Evolutionary conservation across 2,329 filamentous ascomycete genomes (phyloP), one percentile per base, ranked within the genome.

Genomic region (Alternaria arborescens): DNA sequence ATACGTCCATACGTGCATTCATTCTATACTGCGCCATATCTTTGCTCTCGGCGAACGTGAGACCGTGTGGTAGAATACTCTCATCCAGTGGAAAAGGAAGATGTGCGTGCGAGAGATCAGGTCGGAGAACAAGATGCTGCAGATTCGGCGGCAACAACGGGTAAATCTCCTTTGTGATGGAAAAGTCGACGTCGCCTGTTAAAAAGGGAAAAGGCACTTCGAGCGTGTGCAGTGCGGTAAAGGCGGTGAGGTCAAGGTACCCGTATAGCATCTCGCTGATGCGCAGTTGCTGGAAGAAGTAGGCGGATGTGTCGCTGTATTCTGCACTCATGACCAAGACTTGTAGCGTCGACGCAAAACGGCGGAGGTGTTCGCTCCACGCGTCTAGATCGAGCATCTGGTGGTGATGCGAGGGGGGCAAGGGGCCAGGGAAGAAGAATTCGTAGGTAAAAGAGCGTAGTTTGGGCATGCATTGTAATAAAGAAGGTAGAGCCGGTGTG

Each of bases 61-160:
- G 53, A 1, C 55, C 57, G 36, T 44, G 50, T 2, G 65, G 46
- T 16, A 74, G 47, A 6, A 68, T 64, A 0, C 68, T 71, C 2
- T 59, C 53, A 34, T 72, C 69, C 34, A 69, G 61, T 1, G 63
- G 54, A 20, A 67, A 73, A 8, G 62, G 52, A 8, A 64, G 58
- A 34, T 75, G 72, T 3, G 71, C 70, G 22, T 63, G 61, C 6
- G 72, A 71, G 38, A 75, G 64, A 36, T 75, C 73, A 14, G 65
- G 53, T 8, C 71, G 65, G 7, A 75, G 65, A 4, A 60, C 67
- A 1, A 75, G 56, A 30, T 74, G 70, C 4, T 61, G 66, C 4
- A 75, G 55, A n/a, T 65, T 65, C 10, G 64, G 69, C 4, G 72
- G 73, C 11, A 74, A 62, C 1, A 64, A 50, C 8, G 66, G 65